Percentiles rank a stretch among this genome's conserved stretches.
These are phyloP conservation scores for Leucocoprinus leucothites DNA, from an alignment of 768 basidiomycete genomes.

Conservation along the genomic window DNA sequence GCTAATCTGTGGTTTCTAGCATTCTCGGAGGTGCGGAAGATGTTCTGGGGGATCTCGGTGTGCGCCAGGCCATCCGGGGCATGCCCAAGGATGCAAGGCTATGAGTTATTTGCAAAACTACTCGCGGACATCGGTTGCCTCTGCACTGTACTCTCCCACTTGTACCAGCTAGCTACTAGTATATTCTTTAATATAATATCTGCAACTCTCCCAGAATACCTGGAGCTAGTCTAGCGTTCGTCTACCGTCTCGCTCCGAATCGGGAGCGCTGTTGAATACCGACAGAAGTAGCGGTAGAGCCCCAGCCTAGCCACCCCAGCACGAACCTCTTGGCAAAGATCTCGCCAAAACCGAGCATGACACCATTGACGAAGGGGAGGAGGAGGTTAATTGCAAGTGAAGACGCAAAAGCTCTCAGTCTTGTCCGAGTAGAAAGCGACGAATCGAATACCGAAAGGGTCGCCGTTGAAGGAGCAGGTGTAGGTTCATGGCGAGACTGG, in stretches of 20 bases:
- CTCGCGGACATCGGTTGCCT: background rate
- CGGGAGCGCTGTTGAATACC: conserved; percentile 17
- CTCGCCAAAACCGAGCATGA: conserved; percentile 96
- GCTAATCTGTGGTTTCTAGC: conserved; percentile 17
- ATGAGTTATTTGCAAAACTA: conserved; percentile 24
- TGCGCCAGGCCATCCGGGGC: conserved; percentile 71
- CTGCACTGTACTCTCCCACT: background rate
- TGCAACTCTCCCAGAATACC: background rate
- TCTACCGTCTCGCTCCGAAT: background rate
- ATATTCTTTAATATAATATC: conserved; percentile 2
- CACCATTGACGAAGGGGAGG: conserved; percentile 88
- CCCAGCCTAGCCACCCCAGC: conserved; percentile 52
- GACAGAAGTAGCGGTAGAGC: conserved; percentile 34
- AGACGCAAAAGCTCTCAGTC: conserved; percentile 64
- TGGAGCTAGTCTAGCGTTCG: background rate
- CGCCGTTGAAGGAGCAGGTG: conserved; percentile 38
- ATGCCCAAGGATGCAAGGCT: conserved; percentile 73
- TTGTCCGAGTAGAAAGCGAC: conserved; percentile 62
- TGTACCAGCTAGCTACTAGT: conserved; percentile 1
- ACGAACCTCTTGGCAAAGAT: conserved; percentile 84
- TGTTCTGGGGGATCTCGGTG: conserved; percentile 78
- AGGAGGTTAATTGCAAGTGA: conserved; percentile 81
- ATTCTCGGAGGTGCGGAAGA: conserved; percentile 82
- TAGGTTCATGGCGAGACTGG: background rate
- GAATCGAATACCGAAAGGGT: conserved; percentile 72